These are phyloP conservation scores for Aspergillus eucalypticola DNA, from an alignment of 2,329 filamentous ascomycete genomes.

Conservation along the genomic window DNA sequence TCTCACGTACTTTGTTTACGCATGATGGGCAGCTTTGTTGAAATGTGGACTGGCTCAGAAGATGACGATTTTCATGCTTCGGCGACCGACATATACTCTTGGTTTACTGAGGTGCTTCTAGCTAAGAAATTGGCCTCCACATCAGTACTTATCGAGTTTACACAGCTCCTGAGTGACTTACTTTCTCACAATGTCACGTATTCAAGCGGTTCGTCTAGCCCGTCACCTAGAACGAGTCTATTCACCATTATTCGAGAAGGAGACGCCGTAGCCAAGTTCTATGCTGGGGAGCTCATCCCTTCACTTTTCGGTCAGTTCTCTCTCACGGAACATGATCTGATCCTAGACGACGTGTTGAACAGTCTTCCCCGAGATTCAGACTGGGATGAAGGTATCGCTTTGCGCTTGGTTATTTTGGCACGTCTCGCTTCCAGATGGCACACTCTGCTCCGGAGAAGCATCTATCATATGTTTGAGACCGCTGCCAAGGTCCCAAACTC, in stretches of 20 bases:
- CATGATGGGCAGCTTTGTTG: constrained; percentile 64
- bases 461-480: constrained; percentile 93
- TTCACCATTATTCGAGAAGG: constrained; percentile 70
- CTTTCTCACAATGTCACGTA: constrained; percentile 69
- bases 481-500: constrained; percentile 70
- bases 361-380: constrained; percentile 72
- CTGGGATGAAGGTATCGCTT: constrained; percentile 78
- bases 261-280: constrained; percentile 71
- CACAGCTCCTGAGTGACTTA: constrained; percentile 68
- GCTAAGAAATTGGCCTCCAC: constrained; percentile 69
- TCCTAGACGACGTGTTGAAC: constrained; percentile 81
- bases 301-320: constrained; percentile 77
- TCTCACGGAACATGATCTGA: constrained; percentile 77
- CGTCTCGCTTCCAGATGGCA: constrained; percentile 80
- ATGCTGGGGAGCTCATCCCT: constrained; percentile 68
- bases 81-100: constrained; percentile 75
- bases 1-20: constrained; percentile 68
- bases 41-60: constrained; percentile 61
- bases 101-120: constrained; percentile 69
- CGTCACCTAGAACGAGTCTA: constrained; percentile 69
- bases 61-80: constrained; percentile 62
- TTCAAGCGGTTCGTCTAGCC: constrained; percentile 58
- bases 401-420: constrained; percentile 74
- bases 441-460: constrained; percentile 79
- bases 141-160: constrained; percentile 66